Evolutionary conservation across 1,139 yeast species (phyloP), one percentile per base, ranked within the genome.

Genomic region (Arxiozyma heterogenica): DNA sequence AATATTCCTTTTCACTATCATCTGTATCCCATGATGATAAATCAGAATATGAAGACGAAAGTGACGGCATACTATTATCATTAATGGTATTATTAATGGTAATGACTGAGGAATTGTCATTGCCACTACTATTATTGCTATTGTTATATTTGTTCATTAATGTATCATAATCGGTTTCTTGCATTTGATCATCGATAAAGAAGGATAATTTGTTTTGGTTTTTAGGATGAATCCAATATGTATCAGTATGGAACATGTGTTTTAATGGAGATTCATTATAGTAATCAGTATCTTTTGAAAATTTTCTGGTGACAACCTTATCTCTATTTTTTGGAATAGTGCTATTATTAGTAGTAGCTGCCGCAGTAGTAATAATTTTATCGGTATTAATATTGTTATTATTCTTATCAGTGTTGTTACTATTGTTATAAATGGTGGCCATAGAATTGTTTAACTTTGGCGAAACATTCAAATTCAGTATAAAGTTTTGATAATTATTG

Each of bases 101-200:
- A 7, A 11, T 27, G 11, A 27, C 25, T 4, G 25, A 7, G 9
- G 30, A 7, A 7, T 27, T 27, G 30, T 27, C 30, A 27, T 27
- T 27, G 30, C 11, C 30, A 27, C 2, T 27, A 8, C 11, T 27
- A 7, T 27, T 7, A 7, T 27, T 8, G 8, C 2, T 27, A 11
- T 27, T 27, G 11, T 27, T 27, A 27, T 27, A 27, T 8, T 27
- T 4, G 8, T 34, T 34, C 4, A 34, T 34, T 15, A 34, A 34
- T 15, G 39, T 34, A 15, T 34, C 39, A 12, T 34, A 34, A 6
- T 9, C 39, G 1, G n/a, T 34, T 34, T 34, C 39, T 15, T 34
- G 39, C 39, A 34, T 12, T 34, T 91, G 46, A 97, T 98, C 0
- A 91, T 91, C 63, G 98, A 91, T 70, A 98, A 93, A 75, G 97